These are phyloP conservation scores for Phytomonas sp. DNA, from an alignment of 208 protist species.

Conservation along the genomic window DNA sequence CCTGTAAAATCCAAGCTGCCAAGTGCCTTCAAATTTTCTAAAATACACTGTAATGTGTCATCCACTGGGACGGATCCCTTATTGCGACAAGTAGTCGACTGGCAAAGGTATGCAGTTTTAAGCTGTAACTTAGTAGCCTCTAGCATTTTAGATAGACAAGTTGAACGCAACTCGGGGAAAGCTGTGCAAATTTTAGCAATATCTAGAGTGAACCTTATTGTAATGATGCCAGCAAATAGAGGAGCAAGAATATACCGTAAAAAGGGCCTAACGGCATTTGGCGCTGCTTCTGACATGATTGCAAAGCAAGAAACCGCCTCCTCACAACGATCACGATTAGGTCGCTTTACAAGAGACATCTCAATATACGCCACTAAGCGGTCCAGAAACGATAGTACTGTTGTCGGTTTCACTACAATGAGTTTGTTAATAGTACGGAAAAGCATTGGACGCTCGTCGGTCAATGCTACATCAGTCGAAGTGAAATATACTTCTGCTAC, in stretches of 20 bases:
- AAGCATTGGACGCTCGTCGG: conserved; percentile 50
- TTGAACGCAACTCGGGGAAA: conserved; percentile 86
- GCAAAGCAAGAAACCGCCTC: conserved; percentile 84
- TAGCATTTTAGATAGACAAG: conserved; percentile 83
- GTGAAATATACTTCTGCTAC: conserved; percentile 40
- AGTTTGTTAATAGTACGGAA: conserved; percentile 58
- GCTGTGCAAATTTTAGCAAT: conserved; percentile 77
- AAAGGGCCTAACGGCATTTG: conserved; percentile 70
- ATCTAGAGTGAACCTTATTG: conserved; percentile 62
- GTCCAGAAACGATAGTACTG: conserved; percentile 55
- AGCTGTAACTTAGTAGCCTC: conserved; percentile 69
- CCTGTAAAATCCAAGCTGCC: conserved; percentile 75
- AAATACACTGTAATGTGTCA: not conserved
- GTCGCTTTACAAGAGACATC: conserved; percentile 34
- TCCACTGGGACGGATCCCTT: not conserved
- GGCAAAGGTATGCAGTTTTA: conserved; percentile 15
- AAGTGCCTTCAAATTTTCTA: conserved; percentile 42
- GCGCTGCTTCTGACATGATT: conserved; percentile 52
- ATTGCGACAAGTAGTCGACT: not conserved
- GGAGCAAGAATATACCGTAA: conserved; percentile 65
- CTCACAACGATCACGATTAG: conserved; percentile 49
- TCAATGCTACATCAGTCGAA: conserved; percentile 16
- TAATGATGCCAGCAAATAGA: conserved; percentile 64
- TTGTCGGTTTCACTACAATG: conserved; percentile 48
- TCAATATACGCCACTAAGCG: conserved; percentile 79